Percentiles rank a stretch among this genome's conserved stretches.
Conservation (phyloP, 1,284 basidiomycete genomes). For the Pseudozyma thailandica region DNA sequence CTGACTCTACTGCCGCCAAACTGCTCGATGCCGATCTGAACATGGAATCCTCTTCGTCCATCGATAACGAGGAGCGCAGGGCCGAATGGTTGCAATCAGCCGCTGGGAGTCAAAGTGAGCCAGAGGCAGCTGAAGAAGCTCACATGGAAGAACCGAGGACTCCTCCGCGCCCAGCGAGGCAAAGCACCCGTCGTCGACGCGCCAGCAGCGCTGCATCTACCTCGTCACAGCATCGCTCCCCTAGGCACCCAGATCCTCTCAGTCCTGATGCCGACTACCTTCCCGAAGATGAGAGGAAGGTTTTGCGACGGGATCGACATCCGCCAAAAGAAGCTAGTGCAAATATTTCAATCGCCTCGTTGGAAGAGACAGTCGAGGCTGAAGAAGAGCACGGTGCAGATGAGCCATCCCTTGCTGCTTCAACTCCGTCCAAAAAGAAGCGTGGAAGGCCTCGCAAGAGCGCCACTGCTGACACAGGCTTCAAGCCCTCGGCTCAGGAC, state of each 20-base stretch:
- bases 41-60: conserved; percentile 3
- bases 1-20: conserved; percentile 30
- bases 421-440: background rate
- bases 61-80: conserved; percentile 8
- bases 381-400: conserved; percentile 2
- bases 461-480: background rate
- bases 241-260: conserved; percentile 25
- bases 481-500: background rate
- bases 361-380: conserved; percentile 20
- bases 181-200: conserved; percentile 15
- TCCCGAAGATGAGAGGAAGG: conserved; percentile 36
- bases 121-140: conserved; percentile 1
- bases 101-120: background rate
- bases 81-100: conserved; percentile 1
- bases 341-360: conserved; percentile 33
- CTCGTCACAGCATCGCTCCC: conserved; percentile 35
- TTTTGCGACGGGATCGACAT: conserved; percentile 23
- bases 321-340: conserved; percentile 7
- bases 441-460: background rate
- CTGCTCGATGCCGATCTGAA: conserved; percentile 25
- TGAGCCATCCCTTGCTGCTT: background rate
- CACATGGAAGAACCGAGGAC: conserved; percentile 3
- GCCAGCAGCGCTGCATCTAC: conserved; percentile 24
- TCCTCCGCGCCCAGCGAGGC: conserved; percentile 15
- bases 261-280: conserved; percentile 43